Base-by-base conservation (phyloP, 441 rosid genomes). In the Erysimum cheiri region DNA sequence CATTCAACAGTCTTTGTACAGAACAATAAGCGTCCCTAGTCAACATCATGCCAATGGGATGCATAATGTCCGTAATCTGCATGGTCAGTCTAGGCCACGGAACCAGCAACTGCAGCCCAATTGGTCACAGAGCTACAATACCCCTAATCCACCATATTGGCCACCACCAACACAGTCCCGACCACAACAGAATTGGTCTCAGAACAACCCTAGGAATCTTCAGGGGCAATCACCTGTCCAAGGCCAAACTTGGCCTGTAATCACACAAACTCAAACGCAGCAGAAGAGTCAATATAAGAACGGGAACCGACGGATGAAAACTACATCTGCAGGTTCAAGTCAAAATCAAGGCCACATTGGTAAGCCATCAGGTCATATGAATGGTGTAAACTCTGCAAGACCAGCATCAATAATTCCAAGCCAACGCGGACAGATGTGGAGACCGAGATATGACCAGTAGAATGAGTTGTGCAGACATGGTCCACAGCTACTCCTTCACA, bases 381-480 rank as follows among this genome's bases (percentile, higher is more conserved):
- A 12, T 59, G 60, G 61, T 22, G 67, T 44, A 8, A 47, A 40
- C n/a, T 5, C 22, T 40, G 77, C 55, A 69, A 80, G 73, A 33
- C 67, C 80, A 36, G 70, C 44, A 35, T 77, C 70, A 46, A 76
- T 48, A 43, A 32, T 55, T 33, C 71, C 61, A 2, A 53, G 65
- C 44, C 82, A 75, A 75, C 73, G 75, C 1, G 84, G 74, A 74
- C 77, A 68, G 70, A 68, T 47, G 17, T 90, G 97, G 97, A 82
- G 80, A 80, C 91, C 87, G 5, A 86, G 74, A 80, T 12, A 74
- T 64, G 75, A 79, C 33, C 70, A n/a, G 37, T 70, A 69, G 73
- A 40, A 31, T 37, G 33, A 64, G 71, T 57, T 64, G 66, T 55
- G 74, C 17, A 46, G 57, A 22, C 46, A 43, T 52, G 49, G 66